Base-by-base conservation (phyloP, 306 rosid species). In the Fragaria ananassa region DNA sequence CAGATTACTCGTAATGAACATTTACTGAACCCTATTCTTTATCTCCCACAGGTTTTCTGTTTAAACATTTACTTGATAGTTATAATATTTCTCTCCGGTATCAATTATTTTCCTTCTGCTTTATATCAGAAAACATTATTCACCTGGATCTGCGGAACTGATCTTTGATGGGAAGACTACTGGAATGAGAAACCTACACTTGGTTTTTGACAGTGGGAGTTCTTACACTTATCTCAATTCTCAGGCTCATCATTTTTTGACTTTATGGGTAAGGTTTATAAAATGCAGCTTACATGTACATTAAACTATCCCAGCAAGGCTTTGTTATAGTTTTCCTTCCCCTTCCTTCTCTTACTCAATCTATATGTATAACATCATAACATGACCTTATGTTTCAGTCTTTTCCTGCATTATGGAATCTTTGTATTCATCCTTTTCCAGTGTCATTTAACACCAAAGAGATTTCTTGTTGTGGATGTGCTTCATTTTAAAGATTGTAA, bases 121-220 rank as follows among this genome's bases (percentile, higher is more conserved):
- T 74, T 80, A 71, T 78, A 37, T 83, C 88, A 95, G 98, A 41
- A 83, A 92, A 80, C 92, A 92, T 76, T 95, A 95, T 86, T 81
- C 98, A 6, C 93, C 96, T 9, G 98, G 92, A 49, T 80, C 56
- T 66, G 95, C 90, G 37, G 98, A 90, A 63, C 91, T 94, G 56
- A 78, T 83, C 66, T 78, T 85, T 21, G 97, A 89, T 41, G 91
- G 93, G 71, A 89, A 85, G 80, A 46, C 83, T n/a, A 86, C 82
- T 19, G 93, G 86, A 29, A 63, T 84, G n/a, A 85, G 79, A 70
- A 81, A 68, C 74, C 70, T 90, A 14, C 23, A 72, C 14, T 81
- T 81, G 60, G 81, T 86, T 81, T 95, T 95, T 74, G 98, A 95
- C 85, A 90, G 91, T 25, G 98, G 97, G 19, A 84, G 92, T 87